These are phyloP conservation scores for Zanthoxylum bungeanum DNA, from an alignment of 345 rosid genomes.

Conservation along the genomic window DNA sequence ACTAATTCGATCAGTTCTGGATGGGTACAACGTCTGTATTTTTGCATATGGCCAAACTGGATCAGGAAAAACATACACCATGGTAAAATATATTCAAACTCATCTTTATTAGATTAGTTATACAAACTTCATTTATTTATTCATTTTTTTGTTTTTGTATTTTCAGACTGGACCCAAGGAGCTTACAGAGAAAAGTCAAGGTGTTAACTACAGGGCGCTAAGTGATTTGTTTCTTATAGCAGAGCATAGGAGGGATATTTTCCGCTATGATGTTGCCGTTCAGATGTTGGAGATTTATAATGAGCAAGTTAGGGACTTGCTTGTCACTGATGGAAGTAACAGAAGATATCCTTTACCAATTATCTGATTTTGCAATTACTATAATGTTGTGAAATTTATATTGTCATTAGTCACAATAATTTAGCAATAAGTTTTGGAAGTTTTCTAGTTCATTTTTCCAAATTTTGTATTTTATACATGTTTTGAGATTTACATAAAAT, in stretches of 20 bases:
- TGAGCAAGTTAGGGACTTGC: conserved; percentile 95
- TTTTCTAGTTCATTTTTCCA: not conserved
- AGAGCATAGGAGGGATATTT: conserved; percentile 76
- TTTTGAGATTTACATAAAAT: not conserved
- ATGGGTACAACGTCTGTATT: conserved; percentile 96
- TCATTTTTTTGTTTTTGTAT: conserved; percentile 24
- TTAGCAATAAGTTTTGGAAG: not conserved
- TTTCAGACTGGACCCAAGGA: conserved; percentile 85
- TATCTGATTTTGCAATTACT: not conserved
- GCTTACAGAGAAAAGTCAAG: conserved; percentile 71
- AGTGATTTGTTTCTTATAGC: conserved; percentile 84
- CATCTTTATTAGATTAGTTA: not conserved
- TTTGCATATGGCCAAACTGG: conserved; percentile 99
- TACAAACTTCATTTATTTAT: conserved; percentile 2
- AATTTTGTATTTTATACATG: not conserved
- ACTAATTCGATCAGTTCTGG: conserved; percentile 88
- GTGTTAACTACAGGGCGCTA: conserved; percentile 94
- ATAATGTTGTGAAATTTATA: not conserved
- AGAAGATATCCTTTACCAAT: conserved; percentile 81
- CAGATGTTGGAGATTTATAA: conserved; percentile 98
- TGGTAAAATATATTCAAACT: conserved; percentile 54
- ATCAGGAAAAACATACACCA: conserved; percentile 92
- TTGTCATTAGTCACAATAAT: not conserved
- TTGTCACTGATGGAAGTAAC: conserved; percentile 82
- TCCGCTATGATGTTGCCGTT: conserved; percentile 76